A percentile compares a stretch with the other conserved stretches of the same genome.
phyloP scores from a whole-genome alignment of 1,284 basidiomycete species.

The Heterobasidion parviporum region DNA sequence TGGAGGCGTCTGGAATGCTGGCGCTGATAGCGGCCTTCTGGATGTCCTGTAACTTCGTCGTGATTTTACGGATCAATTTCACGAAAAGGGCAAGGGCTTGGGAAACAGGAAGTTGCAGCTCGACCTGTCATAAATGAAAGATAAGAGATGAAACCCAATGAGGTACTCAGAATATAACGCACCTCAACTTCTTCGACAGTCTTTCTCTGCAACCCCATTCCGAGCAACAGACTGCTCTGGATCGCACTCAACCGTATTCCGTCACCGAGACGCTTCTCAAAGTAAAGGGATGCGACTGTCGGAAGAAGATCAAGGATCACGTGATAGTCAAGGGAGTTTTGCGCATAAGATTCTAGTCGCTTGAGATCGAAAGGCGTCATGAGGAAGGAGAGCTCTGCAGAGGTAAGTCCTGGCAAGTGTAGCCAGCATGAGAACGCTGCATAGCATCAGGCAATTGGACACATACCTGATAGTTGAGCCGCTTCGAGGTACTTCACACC shows the following conservation, averaged over 20 bases:
- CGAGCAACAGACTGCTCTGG: constrained; percentile 84
- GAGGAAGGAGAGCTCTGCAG: constrained; percentile 65
- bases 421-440: not conserved
- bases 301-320: constrained; percentile 93
- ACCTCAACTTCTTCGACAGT: constrained; percentile 86
- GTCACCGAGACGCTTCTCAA: constrained; percentile 64
- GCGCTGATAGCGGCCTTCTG: constrained; percentile 72
- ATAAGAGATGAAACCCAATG: not conserved
- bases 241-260: constrained; percentile 71
- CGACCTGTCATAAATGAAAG: constrained; percentile 34
- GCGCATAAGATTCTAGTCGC: constrained; percentile 90
- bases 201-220: constrained; percentile 90
- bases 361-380: constrained; percentile 94
- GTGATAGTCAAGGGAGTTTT: constrained; percentile 95
- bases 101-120: constrained; percentile 78
- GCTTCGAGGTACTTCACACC: constrained; percentile 50
- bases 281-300: constrained; percentile 74
- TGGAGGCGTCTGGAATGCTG: constrained; percentile 32
- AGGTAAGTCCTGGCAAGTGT: constrained; percentile 35
- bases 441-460: not conserved
- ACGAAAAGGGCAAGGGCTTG: constrained; percentile 89
- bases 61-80: constrained; percentile 85
- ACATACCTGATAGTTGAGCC: constrained; percentile 31
- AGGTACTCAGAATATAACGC: constrained; percentile 12
- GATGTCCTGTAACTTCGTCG: constrained; percentile 72